Evolutionary conservation across 2,329 filamentous ascomycete species (phyloP), one percentile per base, ranked within the genome.

Genomic region (Sarocladiaceae sp.): DNA sequence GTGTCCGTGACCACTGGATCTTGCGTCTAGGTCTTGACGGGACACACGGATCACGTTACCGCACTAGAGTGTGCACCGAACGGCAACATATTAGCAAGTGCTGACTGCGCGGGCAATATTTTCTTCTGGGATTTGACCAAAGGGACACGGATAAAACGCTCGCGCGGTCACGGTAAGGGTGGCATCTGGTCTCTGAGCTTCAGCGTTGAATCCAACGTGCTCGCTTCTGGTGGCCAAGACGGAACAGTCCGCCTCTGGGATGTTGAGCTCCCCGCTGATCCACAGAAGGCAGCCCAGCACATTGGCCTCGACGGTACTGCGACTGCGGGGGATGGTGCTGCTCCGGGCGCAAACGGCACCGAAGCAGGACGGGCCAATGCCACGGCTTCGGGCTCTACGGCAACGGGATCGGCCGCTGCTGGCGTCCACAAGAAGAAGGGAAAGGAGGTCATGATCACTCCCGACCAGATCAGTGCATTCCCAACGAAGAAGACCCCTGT

Each of bases 401-500:
- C 29, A 8, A 22, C 20, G 4, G 47, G 47, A 5, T 7, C 29
- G 4, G 18, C 47, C 10, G 28, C 18, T n/a, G 23, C 57, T 23
- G 65, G 71, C 15, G 63, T 62, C 2, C 66, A 69, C 29, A 86
- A 86, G 78, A 96, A 95, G 74, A 90, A 90, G 68, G 83, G 82
- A 52, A 97, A 97, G 68, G 93, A 97, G 62, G 89, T 91, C 3
- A 89, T 90, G 62, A 87, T 96, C 40, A 92, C 87, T 0, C 86
- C 91, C 0, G 94, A 99, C 64, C 94, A 97, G 71, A 95, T 99
- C 71, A 90, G 84, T 57, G 92, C 90, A 1, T 97, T 97, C 65
- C 86, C 90, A 1, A 97, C 94, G 3, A 99, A 99, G 80, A 96
- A 96, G 72, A 93, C 88, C 15, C 92, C 93, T 0, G 89, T 97